phyloP scores from a whole-genome alignment of 1,284 basidiomycete genomes.

The Sphagnurus paluster region DNA sequence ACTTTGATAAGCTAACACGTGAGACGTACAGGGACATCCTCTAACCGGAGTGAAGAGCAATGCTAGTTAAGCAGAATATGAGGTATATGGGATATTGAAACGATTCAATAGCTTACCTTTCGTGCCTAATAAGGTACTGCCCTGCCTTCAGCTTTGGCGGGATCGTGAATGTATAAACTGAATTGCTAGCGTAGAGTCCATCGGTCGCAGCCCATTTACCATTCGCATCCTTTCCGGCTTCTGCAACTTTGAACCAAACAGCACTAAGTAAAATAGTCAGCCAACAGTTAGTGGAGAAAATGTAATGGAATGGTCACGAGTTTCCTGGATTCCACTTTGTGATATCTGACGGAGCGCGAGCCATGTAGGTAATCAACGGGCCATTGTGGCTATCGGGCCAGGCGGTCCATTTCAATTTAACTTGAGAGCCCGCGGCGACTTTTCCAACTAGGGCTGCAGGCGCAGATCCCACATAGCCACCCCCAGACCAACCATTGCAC shows the following conservation, averaged over 20 bases:
- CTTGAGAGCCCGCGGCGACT: conserved; percentile 41
- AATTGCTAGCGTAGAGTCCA: conserved; percentile 32
- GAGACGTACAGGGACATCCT: background rate
- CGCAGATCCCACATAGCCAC: conserved; percentile 34
- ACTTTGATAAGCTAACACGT: background rate
- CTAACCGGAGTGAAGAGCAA: conserved; percentile 16
- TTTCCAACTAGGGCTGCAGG: conserved; percentile 46
- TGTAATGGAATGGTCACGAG: conserved; percentile 27
- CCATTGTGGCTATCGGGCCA: conserved; percentile 48
- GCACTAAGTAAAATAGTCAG: conserved; percentile 13
- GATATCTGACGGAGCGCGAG: conserved; percentile 43
- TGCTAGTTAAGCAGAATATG: conserved; percentile 1
- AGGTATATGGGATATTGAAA: background rate
- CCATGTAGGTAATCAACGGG: conserved; percentile 50
- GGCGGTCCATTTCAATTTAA: conserved; percentile 49
- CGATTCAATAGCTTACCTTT: conserved; percentile 11
- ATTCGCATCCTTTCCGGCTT: conserved; percentile 34
- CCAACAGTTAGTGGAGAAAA: background rate
- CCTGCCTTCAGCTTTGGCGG: conserved; percentile 35
- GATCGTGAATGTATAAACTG: conserved; percentile 40
- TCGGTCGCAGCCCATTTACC: conserved; percentile 39
- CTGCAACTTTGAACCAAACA: conserved; percentile 46
- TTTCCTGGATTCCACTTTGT: conserved; percentile 45
- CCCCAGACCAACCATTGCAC: conserved; percentile 19
- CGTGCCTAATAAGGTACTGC: conserved; percentile 19